Conservation (phyloP, 345 rosid genomes). For the Eucalyptus sp. region DNA sequence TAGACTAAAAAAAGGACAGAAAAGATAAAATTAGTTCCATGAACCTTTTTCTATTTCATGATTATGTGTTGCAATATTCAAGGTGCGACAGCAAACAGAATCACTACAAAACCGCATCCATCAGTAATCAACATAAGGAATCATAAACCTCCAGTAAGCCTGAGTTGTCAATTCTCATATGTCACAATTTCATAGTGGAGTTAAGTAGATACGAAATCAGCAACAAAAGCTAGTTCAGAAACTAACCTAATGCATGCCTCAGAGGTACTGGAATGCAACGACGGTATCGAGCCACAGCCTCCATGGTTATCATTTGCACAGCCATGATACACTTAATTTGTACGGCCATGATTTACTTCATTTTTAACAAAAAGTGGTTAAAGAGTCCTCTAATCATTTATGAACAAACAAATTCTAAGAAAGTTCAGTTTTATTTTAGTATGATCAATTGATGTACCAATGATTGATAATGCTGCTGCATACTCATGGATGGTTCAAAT, state of each 20-base stretch:
- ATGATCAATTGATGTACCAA: conserved; percentile 24
- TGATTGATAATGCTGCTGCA: conserved; percentile 71
- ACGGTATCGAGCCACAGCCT: conserved; percentile 74
- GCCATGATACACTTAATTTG: conserved; percentile 44
- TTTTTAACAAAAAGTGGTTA: conserved; percentile 24
- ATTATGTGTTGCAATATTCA: not conserved
- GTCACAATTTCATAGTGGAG: not conserved
- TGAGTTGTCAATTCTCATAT: not conserved
- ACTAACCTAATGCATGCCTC: conserved; percentile 7
- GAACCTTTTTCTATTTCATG: fast-evolving
- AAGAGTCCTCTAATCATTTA: not conserved
- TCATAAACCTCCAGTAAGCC: not conserved
- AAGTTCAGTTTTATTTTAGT: not conserved
- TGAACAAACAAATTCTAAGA: not conserved
- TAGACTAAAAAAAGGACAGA: no score
- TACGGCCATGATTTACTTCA: conserved; percentile 68
- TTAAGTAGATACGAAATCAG: not conserved
- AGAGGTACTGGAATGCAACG: conserved; percentile 37
- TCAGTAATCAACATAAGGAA: not conserved
- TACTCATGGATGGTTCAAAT: conserved; percentile 95
- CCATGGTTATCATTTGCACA: conserved; percentile 82
- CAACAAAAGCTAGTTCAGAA: not conserved
- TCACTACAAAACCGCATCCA: not conserved
- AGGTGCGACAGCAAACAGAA: not conserved
- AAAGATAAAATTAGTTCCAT: not conserved